Percentiles rank a stretch among this genome's conserved stretches.
Conservation (phyloP, 2,329 filamentous ascomycete genomes). For the Fusarium sp. region DNA sequence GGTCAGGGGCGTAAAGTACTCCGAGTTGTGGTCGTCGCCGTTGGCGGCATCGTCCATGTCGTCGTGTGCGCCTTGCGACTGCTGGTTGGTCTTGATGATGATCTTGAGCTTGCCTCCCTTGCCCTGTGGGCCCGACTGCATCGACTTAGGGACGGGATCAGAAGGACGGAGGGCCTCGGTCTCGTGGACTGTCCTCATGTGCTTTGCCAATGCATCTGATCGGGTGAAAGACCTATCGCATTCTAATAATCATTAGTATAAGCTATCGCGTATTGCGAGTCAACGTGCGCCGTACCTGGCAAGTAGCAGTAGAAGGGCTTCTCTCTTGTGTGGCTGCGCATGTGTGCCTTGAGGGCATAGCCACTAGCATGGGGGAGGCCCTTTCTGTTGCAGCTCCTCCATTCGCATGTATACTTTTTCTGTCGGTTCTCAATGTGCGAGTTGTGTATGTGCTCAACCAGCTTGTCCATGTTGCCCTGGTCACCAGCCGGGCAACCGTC, state of each 20-base stretch:
- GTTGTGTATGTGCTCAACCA: slow-evolving; percentile 88
- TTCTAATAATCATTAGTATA: slow-evolving; percentile 66
- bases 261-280: background rate
- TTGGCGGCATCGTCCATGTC: slow-evolving; percentile 66
- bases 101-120: slow-evolving; percentile 70
- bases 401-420: slow-evolving; percentile 99
- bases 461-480: slow-evolving; percentile 81
- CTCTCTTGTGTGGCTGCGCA: slow-evolving; percentile 97
- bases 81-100: slow-evolving; percentile 71
- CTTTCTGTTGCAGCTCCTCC: slow-evolving; percentile 89
- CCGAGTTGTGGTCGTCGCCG: slow-evolving; percentile 67
- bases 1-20: slow-evolving; percentile 67
- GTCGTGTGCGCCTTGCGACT: slow-evolving; percentile 67
- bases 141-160: slow-evolving; percentile 78
- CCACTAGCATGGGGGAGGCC: slow-evolving; percentile 93
- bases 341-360: slow-evolving; percentile 95
- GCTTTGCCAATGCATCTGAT: slow-evolving; percentile 95
- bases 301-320: slow-evolving; percentile 98
- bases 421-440: slow-evolving; percentile 93
- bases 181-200: slow-evolving; percentile 98
- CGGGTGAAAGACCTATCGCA: slow-evolving; percentile 97
- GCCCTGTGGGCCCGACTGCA: slow-evolving; percentile 61
- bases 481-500: slow-evolving; percentile 79
- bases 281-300: slow-evolving; percentile 72
- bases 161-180: slow-evolving; percentile 90